Conservation (phyloP, 345 rosid species). For the Capsella bursapastoris region DNA sequence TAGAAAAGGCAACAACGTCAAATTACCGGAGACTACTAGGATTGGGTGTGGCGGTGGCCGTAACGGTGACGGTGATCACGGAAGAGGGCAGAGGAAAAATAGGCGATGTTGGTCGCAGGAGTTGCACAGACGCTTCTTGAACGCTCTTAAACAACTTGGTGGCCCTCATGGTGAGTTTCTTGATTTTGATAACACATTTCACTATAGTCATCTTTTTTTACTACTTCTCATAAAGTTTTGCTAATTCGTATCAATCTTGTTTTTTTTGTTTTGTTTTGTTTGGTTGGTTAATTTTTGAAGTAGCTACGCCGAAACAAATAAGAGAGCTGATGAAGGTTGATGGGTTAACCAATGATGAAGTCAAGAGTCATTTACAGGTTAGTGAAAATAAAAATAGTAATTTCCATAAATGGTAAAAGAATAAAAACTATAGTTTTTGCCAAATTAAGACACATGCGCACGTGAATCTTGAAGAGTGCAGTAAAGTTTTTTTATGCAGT, state of each 20-base stretch:
- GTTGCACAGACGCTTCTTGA: slow-evolving; percentile 80
- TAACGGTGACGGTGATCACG: not conserved
- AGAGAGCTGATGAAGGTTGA: slow-evolving; percentile 92
- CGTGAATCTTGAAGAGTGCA: slow-evolving; percentile 25
- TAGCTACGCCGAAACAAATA: slow-evolving; percentile 90
- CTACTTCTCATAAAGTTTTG: not conserved
- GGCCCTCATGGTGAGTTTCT: slow-evolving; percentile 75
- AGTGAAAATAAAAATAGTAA: not conserved
- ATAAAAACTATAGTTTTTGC: slow-evolving; percentile 7
- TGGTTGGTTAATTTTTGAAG: slow-evolving; percentile 48
- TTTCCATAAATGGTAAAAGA: slow-evolving; percentile 13
- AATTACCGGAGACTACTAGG: slow-evolving; percentile 35
- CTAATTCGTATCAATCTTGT: not conserved
- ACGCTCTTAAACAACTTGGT: slow-evolving; percentile 88
- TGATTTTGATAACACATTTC: not conserved
- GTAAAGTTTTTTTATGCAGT: not conserved
- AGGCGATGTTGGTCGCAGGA: slow-evolving; percentile 96
- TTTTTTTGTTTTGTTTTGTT: not conserved
- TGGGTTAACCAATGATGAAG: slow-evolving; percentile 95
- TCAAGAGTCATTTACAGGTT: slow-evolving; percentile 98
- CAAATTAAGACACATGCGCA: slow-evolving; percentile 34
- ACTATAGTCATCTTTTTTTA: too few relatives aligned
- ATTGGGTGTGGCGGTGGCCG: slow-evolving; percentile 8
- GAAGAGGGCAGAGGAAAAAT: slow-evolving; percentile 58
- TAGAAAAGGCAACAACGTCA: slow-evolving; percentile 46